phyloP scores from a whole-genome alignment of 371 early-diverging fungal genomes.

The Entomophthora muscae region DNA sequence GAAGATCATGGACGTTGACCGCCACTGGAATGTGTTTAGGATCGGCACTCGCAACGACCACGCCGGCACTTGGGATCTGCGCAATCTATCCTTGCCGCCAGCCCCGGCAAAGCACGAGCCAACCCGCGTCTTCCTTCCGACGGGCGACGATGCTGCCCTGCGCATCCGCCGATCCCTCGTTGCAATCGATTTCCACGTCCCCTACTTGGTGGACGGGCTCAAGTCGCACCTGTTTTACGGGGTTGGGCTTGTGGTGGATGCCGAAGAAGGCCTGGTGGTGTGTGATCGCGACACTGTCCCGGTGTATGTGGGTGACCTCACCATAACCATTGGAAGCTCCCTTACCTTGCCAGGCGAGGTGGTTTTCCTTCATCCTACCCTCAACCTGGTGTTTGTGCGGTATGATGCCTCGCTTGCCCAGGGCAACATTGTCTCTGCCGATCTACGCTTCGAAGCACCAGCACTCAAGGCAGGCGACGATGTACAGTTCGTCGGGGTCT shows the following conservation, averaged over 20 bases:
- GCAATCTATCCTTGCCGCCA: conserved; percentile 37
- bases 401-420: conserved; percentile 48
- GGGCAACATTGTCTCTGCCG: conserved; percentile 35
- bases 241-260: conserved; percentile 60
- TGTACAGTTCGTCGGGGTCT: conserved; percentile 45
- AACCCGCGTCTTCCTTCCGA: conserved; percentile 37
- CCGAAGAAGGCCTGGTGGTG: conserved; percentile 44
- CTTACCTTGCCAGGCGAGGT: conserved; percentile 52
- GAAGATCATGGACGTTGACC: conserved; percentile 53
- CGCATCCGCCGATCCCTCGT: conserved; percentile 44
- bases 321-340: conserved; percentile 56
- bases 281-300: conserved; percentile 71
- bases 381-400: conserved; percentile 58
- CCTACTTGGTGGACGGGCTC: conserved; percentile 54
- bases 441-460: conserved; percentile 21
- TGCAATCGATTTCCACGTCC: conserved; percentile 42
- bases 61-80: conserved; percentile 70
- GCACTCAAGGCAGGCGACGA: conserved; percentile 35
- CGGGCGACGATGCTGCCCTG: conserved; percentile 38
- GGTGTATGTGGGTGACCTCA: conserved; percentile 48
- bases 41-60: conserved; percentile 55
- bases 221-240: conserved; percentile 40
- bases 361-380: conserved; percentile 56
- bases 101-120: conserved; percentile 24
- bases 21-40: conserved; percentile 66